Conservation (phyloP, 2,329 filamentous ascomycete species). For the Fusarium subglutinans region DNA sequence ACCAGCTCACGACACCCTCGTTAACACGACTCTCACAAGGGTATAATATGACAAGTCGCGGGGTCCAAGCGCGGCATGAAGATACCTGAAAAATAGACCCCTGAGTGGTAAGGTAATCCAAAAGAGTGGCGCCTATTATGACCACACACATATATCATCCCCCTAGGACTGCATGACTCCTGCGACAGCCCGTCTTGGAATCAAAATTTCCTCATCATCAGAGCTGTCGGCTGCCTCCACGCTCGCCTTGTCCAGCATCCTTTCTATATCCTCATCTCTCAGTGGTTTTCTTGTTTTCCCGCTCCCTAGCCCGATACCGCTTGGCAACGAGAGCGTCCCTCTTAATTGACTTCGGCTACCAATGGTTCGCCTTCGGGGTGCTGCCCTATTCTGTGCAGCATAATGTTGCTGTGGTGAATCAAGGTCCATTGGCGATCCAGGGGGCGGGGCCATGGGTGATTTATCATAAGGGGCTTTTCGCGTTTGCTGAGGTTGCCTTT, state of each 20-base stretch:
- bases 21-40: neutral
- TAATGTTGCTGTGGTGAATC: slow-evolving; percentile 49
- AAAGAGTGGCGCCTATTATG: neutral
- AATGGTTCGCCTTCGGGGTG: slow-evolving; percentile 56
- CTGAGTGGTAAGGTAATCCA: neutral
- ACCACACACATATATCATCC: neutral
- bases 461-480: slow-evolving; percentile 61
- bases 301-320: slow-evolving; percentile 56
- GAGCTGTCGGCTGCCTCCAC: slow-evolving; percentile 63
- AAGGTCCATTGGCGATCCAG: slow-evolving; percentile 59
- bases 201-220: slow-evolving; percentile 66
- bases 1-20: neutral
- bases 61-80: neutral
- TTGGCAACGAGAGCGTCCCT: slow-evolving; percentile 58
- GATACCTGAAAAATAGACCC: neutral
- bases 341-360: slow-evolving; percentile 51
- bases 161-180: slow-evolving; percentile 43
- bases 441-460: slow-evolving; percentile 50
- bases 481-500: slow-evolving; percentile 53
- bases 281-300: slow-evolving; percentile 51
- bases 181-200: slow-evolving; percentile 49
- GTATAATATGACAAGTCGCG: neutral
- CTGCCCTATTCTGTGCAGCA: slow-evolving; percentile 46
- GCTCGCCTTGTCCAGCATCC: slow-evolving; percentile 64
- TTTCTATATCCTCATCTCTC: slow-evolving; percentile 66